Evolutionary conservation across 805 yeast species (phyloP), one percentile per base, ranked within the genome.

Genomic region (Saccharomyces kudriavzevii): DNA sequence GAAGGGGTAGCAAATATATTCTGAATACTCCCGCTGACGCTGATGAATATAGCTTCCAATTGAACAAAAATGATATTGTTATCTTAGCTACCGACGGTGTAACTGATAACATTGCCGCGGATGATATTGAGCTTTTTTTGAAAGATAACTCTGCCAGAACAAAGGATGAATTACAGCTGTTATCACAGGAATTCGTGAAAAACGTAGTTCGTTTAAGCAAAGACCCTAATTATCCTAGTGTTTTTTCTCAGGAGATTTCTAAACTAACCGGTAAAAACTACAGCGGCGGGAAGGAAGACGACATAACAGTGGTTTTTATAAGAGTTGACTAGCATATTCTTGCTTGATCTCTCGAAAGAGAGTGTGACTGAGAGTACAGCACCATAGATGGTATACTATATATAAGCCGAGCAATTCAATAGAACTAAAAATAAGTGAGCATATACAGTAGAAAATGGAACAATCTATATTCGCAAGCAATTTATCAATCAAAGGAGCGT

Each of bases 201-300:
- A 79, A 82, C 57, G 96, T 91, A 5, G 83, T 80, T 35, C 75
- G 75, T 49, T 76, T 89, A 22, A 85, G 96, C 54, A 76, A 80
- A 57, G 92, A 92, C 68, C 79, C 85, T 13, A 74, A 79, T 53
- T 87, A 78, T 65, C 89, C 91, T 20, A 84, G 95, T 56, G 95
- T 92, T 0, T 92, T 92, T 70, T 86, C 96, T 6, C 90, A 85
- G 69, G 88, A 74, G 76, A 20, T 58, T 3, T 52, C 62, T 1
- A 54, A 54, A 40, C 20, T 59, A 6, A 54, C 55, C n/a, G 60
- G 60, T 9, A 54, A 54, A 31, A 28, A 47, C 46, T 87, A 87
- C 64, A 75, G 82, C 54, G 98, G 99, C 31, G 99, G 99, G 13
- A 92, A 92, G 72, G 95, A 90, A 48, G 99, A 92, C 71, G 99